Percentiles rank a stretch among this genome's conserved stretches.
Conservation (phyloP, 2,329 filamentous ascomycete genomes). For the Exserohilum turcica region DNA sequence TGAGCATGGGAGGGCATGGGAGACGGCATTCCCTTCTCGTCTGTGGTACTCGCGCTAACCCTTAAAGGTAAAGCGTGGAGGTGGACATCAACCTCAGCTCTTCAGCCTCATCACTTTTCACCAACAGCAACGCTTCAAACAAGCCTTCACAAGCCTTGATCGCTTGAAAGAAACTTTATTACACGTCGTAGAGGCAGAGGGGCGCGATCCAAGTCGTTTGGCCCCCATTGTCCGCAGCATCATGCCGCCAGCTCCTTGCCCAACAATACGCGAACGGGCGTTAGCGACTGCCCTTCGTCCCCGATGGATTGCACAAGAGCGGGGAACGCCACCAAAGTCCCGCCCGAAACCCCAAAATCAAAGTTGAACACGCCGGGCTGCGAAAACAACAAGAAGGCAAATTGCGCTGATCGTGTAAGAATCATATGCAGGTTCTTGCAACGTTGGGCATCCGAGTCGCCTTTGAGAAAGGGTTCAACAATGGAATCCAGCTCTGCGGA, state of each 20-base stretch:
- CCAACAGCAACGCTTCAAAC: not conserved
- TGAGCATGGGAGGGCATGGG: not conserved
- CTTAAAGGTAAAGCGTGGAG: not conserved
- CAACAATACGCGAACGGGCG: slow-evolving; percentile 17
- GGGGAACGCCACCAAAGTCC: slow-evolving; percentile 31
- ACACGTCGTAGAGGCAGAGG: not conserved
- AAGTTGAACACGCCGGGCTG: slow-evolving; percentile 40
- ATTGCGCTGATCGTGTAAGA: slow-evolving; percentile 31
- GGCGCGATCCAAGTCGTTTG: not conserved
- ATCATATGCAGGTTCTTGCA: slow-evolving; percentile 39
- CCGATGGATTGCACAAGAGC: slow-evolving; percentile 34
- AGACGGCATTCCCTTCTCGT: not conserved
- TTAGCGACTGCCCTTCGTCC: slow-evolving; percentile 29
- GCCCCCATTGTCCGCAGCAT: not conserved
- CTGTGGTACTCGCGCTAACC: slow-evolving; percentile 1
- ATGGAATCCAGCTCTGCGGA: slow-evolving; percentile 26
- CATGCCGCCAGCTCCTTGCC: slow-evolving; percentile 23
- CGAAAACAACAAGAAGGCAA: slow-evolving; percentile 30
- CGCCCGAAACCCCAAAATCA: slow-evolving; percentile 24
- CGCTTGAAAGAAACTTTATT: not conserved
- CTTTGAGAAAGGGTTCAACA: slow-evolving; percentile 28
- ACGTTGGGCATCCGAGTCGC: slow-evolving; percentile 23
- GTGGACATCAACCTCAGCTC: slow-evolving; percentile 8
- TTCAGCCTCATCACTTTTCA: slow-evolving; percentile 7
- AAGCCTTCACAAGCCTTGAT: not conserved